phyloP scores from a whole-genome alignment of 1,284 basidiomycete species.

The Melampsora americana region DNA sequence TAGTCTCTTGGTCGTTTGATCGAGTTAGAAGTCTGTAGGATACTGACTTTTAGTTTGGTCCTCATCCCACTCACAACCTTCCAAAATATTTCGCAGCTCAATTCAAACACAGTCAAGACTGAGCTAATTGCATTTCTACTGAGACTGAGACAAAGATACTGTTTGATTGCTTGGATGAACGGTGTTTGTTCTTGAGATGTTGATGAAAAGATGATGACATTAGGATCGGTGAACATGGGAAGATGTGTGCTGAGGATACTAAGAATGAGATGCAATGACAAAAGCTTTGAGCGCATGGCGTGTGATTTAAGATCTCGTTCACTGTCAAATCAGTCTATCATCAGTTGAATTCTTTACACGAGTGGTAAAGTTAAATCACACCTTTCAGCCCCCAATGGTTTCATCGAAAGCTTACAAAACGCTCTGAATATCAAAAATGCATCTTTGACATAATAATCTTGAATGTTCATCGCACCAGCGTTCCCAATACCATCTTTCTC shows the following conservation, averaged over 20 bases:
- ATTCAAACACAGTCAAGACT: conserved; percentile 94
- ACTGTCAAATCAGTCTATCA: conserved; percentile 56
- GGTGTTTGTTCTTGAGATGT: conserved; percentile 78
- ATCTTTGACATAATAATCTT: conserved; percentile 88
- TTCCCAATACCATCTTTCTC: conserved; percentile 46
- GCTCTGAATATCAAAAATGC: conserved; percentile 94
- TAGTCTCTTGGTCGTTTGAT: not conserved
- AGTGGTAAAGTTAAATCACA: conserved; percentile 51
- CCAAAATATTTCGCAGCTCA: conserved; percentile 98
- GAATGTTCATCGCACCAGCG: conserved; percentile 47
- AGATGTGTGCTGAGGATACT: conserved; percentile 89
- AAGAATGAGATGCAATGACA: conserved; percentile 86
- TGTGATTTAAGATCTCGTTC: conserved; percentile 90
- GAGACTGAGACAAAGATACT: conserved; percentile 87
- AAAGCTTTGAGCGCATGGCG: conserved; percentile 88
- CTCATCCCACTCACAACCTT: conserved; percentile 87
- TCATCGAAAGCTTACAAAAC: conserved; percentile 96
- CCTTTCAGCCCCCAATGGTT: conserved; percentile 87
- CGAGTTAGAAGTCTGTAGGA: not conserved
- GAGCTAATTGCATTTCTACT: conserved; percentile 94
- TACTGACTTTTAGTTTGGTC: conserved; percentile 79
- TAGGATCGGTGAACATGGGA: conserved; percentile 77
- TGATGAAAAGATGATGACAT: conserved; percentile 80
- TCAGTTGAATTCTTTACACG: conserved; percentile 23
- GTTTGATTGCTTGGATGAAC: conserved; percentile 86